Percentiles rank a stretch among this genome's conserved stretches.
Conservation (phyloP, 108 stramenopile genomes). For the Fragilaria crotonensis region DNA sequence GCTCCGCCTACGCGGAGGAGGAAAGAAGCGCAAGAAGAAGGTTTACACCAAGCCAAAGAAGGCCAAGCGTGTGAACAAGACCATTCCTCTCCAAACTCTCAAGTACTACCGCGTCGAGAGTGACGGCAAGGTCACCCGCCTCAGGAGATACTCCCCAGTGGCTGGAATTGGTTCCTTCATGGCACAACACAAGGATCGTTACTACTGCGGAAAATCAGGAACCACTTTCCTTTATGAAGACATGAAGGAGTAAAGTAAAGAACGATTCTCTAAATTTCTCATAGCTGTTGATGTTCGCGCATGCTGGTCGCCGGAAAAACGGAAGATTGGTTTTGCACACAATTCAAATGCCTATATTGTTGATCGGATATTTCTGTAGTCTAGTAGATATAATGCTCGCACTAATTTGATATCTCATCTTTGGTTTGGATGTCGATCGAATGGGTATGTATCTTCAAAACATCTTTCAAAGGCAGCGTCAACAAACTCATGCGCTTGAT, state of each 20-base stretch:
- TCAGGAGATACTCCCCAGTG: slow-evolving; percentile 93
- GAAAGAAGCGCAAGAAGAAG: slow-evolving; percentile 98
- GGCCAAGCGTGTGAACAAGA: slow-evolving; percentile 91
- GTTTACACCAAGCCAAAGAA: slow-evolving; percentile 99
- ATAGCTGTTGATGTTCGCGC: too few relatives aligned
- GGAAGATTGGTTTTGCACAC: too few relatives aligned
- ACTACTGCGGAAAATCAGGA: slow-evolving; percentile 98
- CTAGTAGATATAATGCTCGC: too few relatives aligned
- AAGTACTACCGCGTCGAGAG: slow-evolving; percentile 99
- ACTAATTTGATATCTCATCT: too few relatives aligned
- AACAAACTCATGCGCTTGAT: slow-evolving; percentile 68
- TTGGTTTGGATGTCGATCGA: slow-evolving; percentile 82
- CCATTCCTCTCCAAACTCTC: slow-evolving; percentile 93
- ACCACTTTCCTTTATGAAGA: slow-evolving; percentile 93
- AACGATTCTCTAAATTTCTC: background rate
- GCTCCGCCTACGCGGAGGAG: slow-evolving; percentile 89
- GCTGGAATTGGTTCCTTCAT: slow-evolving; percentile 99
- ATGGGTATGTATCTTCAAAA: slow-evolving; percentile 77
- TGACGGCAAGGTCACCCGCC: slow-evolving; percentile 93
- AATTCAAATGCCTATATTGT: too few relatives aligned
- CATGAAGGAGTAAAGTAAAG: slow-evolving; percentile 78
- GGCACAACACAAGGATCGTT: slow-evolving; percentile 98
- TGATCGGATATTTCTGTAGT: too few relatives aligned
- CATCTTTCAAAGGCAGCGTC: slow-evolving; percentile 86
- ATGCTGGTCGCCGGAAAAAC: too few relatives aligned